Evolutionary conservation across 164 flowering plant genomes (phyloP).

Genomic region (Malania oleifera): DNA sequence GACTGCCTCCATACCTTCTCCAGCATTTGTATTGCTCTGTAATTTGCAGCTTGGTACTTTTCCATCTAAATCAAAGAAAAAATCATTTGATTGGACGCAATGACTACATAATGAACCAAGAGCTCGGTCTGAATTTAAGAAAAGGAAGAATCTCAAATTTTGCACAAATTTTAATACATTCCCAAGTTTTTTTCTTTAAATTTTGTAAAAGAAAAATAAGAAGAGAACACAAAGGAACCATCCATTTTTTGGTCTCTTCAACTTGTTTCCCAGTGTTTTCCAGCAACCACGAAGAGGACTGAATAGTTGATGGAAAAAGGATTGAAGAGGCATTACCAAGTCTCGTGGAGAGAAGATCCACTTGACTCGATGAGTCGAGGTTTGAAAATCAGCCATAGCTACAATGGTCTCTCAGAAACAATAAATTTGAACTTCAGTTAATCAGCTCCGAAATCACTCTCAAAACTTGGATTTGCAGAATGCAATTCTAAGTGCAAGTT

Average conservation of each 20-base stretch:
- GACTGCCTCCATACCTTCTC: conserved; percentile 52
- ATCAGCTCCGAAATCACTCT: too few relatives aligned
- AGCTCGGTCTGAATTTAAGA: neutral
- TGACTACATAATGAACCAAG: neutral
- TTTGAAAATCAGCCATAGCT: conserved; percentile 81
- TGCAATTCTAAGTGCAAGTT: too few relatives aligned
- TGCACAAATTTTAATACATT: too few relatives aligned
- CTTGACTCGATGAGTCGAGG: conserved; percentile 81
- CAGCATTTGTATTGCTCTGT: conserved; percentile 63
- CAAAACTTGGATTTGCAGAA: too few relatives aligned
- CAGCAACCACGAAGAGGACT: conserved; percentile 5
- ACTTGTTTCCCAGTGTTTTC: neutral
- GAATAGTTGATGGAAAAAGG: neutral
- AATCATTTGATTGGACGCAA: too few relatives aligned
- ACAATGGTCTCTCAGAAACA: too few relatives aligned
- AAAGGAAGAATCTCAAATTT: neutral
- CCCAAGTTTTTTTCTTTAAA: too few relatives aligned
- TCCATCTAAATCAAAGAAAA: conserved; percentile 37
- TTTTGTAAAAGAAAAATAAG: too few relatives aligned
- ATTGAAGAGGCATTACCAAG: conserved; percentile 36
- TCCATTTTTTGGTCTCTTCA: too few relatives aligned
- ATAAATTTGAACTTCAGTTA: too few relatives aligned
- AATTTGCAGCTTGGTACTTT: conserved; percentile 63
- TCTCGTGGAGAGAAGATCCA: conserved; percentile 85
- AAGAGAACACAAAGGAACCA: too few relatives aligned